phyloP scores from a whole-genome alignment of 1,284 basidiomycete species.

The Heterobasidion occidentale region DNA sequence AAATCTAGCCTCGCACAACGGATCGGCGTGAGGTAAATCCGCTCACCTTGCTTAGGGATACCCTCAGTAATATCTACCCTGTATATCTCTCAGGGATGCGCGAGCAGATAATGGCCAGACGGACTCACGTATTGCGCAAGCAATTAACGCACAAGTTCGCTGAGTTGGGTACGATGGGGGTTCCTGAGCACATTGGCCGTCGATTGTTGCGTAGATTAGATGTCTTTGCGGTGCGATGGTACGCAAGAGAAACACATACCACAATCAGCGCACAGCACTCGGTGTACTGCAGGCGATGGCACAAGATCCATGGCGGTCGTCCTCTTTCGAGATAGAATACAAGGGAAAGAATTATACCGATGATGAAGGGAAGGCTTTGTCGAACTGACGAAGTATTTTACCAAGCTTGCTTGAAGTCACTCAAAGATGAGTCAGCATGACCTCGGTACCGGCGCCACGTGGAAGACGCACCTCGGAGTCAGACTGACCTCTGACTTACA shows the following conservation, averaged over 20 bases:
- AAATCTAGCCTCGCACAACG: background rate
- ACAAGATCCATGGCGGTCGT: slow-evolving; percentile 58
- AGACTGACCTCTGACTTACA: no score
- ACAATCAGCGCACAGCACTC: slow-evolving; percentile 78
- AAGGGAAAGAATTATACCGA: no score
- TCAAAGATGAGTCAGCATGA: background rate
- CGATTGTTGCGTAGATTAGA: background rate
- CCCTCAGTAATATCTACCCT: slow-evolving; percentile 97
- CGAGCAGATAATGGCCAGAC: background rate
- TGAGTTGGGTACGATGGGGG: slow-evolving; percentile 92
- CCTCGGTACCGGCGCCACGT: background rate
- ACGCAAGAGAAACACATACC: slow-evolving; percentile 31
- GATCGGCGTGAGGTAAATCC: background rate
- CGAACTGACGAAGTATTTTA: no score
- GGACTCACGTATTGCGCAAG: slow-evolving; percentile 72
- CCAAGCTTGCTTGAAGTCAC: no score
- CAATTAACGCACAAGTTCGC: slow-evolving; percentile 95
- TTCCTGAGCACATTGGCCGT: slow-evolving; percentile 39
- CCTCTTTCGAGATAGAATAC: background rate
- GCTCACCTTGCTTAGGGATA: slow-evolving; percentile 91
- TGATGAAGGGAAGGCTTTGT: no score
- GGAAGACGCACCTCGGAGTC: background rate
- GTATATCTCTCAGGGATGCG: background rate
- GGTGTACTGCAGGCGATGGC: slow-evolving; percentile 61
- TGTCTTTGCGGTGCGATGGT: slow-evolving; percentile 10